Evolutionary conservation across 148 eudicot genomes (phyloP), one percentile per base, ranked within the genome.

Genomic region (Chenopodium berlandieri): DNA sequence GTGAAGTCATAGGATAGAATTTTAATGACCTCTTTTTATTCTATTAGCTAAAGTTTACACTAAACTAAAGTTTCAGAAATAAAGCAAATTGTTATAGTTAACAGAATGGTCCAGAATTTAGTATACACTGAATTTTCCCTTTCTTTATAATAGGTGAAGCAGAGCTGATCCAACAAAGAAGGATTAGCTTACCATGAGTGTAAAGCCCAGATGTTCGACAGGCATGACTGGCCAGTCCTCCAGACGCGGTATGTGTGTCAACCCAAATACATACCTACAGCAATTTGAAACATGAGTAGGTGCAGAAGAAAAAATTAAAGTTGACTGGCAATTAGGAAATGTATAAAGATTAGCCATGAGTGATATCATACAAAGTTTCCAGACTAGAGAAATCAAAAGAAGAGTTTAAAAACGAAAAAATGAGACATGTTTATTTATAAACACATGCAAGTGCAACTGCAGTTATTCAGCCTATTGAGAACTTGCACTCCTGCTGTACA

Each of bases 171-270:
- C 23, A 79, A 19, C 3, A 12, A 8, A 64, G 27, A 40, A 14
- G 25, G 32, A 64, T 17, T 16, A 13, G 37, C 83, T 84, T 90
- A 96, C 99, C 98, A 92, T 90, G 73, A 96, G 98, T 92, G 89
- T 84, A 81, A 94, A 96, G 69, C 99, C 99, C 34, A 94, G 83
- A 77, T 58, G 97, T 75, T 96, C 99, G 20, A 92, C 98, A 3
- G 99, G 98, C 99, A 96, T 96, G 52, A 96, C 98, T 83, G 99
- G 99, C 98, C 98, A 96, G 86, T 96, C 99, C 89, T 96, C 99
- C 77, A 96, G 68, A 50, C 99, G 91, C 77, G 99, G 99, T 80
- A 96, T 88, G 79, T 94, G 98, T 65, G 99, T 94, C 86, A 95
- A 82, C 71, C 97, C 99, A 81, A 95, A 95, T 9, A 95, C 94